phyloP scores from a whole-genome alignment of 768 basidiomycete species.

The Pulveroboletus sp. region DNA sequence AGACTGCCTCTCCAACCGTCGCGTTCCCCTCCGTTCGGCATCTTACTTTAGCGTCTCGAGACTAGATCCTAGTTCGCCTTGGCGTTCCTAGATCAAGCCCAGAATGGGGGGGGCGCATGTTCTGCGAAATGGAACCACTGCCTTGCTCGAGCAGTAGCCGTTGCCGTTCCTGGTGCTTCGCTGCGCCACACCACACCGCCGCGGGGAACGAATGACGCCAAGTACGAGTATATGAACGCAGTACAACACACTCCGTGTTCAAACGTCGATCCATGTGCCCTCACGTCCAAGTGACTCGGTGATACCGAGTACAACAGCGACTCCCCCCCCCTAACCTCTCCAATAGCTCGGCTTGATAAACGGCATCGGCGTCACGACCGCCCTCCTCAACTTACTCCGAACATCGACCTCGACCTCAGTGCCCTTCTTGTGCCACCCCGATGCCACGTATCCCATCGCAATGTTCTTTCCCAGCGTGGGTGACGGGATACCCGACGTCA shows the following conservation, averaged over 20 bases:
- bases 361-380: conserved; percentile 77
- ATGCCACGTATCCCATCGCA: conserved; percentile 88
- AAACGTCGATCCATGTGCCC: neutral
- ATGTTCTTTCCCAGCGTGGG: conserved; percentile 88
- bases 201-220: too few species aligned
- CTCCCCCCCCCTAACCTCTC: conserved; percentile 55
- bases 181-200: too few species aligned
- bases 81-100: too few species aligned
- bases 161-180: too few species aligned
- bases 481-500: conserved; percentile 96
- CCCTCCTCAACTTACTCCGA: conserved; percentile 72
- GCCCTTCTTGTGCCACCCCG: conserved; percentile 86
- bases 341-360: conserved; percentile 83
- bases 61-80: too few species aligned
- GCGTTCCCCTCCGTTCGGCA: too few species aligned
- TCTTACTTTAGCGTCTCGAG: too few species aligned
- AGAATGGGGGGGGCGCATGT: too few species aligned
- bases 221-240: neutral
- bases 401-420: conserved; percentile 83
- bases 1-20: too few species aligned
- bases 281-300: neutral
- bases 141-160: too few species aligned
- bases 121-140: too few species aligned
- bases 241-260: neutral
- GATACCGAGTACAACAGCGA: too few species aligned